Percentiles rank a stretch among this genome's conserved stretches.
Evolutionary conservation across 805 yeast genomes (phyloP).

Genomic region (Kluyveromyces nonfermentans): DNA sequence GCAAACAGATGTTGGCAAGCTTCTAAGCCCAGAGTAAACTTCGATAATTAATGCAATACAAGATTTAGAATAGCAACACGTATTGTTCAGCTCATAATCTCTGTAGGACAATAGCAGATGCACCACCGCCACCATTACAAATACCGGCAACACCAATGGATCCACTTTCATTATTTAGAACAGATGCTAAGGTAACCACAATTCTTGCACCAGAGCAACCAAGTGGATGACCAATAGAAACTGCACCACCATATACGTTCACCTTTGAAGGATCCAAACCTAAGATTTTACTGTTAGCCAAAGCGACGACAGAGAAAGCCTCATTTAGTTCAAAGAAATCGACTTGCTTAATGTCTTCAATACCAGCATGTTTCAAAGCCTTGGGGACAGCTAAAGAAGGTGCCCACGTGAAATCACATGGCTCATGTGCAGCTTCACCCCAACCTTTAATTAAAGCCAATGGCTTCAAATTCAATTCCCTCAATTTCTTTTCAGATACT

Average conservation of each 20-base stretch:
- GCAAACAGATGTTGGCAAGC: neutral
- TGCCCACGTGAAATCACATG: constrained; percentile 92
- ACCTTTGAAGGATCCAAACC: constrained; percentile 56
- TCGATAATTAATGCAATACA: neutral
- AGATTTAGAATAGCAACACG: neutral
- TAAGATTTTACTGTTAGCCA: constrained; percentile 73
- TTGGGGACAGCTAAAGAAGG: constrained; percentile 94
- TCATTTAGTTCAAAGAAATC: constrained; percentile 95
- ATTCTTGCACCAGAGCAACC: constrained; percentile 96
- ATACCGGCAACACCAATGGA: constrained; percentile 91
- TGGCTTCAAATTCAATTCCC: constrained; percentile 81
- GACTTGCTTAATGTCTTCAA: constrained; percentile 48
- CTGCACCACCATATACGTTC: constrained; percentile 93
- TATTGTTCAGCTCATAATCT: constrained; percentile 30
- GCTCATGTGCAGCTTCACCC: constrained; percentile 98
- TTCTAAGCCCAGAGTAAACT: neutral
- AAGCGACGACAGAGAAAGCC: constrained; percentile 94
- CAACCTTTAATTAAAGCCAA: constrained; percentile 83
- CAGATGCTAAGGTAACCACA: constrained; percentile 74
- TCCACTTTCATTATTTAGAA: constrained; percentile 75
- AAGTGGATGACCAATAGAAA: constrained; percentile 89
- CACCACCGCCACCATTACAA: constrained; percentile 99
- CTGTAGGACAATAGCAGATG: constrained; percentile 85
- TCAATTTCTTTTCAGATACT: constrained; percentile 74
- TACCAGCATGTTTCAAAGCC: constrained; percentile 80